Percentiles rank a stretch among this genome's conserved stretches.
Conservation (phyloP, 192 early-diverging fungal species). For the Backusella macrospora region DNA sequence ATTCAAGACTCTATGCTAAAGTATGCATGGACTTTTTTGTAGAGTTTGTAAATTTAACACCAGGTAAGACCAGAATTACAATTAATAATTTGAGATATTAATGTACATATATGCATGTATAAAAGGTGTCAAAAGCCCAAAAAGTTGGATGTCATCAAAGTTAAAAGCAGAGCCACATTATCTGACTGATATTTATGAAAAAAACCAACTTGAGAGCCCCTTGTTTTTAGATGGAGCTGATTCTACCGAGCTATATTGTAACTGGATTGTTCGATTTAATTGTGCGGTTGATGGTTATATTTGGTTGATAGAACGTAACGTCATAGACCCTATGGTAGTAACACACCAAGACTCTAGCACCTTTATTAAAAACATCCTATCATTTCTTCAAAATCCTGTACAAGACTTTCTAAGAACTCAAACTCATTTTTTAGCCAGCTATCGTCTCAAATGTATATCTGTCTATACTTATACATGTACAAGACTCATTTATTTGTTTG, state of each 20-base stretch:
- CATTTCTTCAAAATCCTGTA: not conserved
- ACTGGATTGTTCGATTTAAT: conserved; percentile 34
- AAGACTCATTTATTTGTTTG: not conserved
- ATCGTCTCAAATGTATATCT: conserved; percentile 1
- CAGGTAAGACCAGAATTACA: conserved; percentile 39
- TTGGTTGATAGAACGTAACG: conserved; percentile 35
- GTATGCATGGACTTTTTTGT: conserved; percentile 65
- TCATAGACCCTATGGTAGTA: conserved; percentile 20
- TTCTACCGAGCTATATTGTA: not conserved
- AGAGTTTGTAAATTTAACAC: conserved; percentile 50
- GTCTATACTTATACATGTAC: not conserved
- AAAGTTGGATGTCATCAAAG: conserved; percentile 10
- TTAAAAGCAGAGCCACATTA: conserved; percentile 10
- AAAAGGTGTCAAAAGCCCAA: conserved; percentile 4
- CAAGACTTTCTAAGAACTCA: not conserved
- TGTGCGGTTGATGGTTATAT: conserved; percentile 41
- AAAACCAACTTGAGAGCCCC: not conserved
- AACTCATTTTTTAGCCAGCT: not conserved
- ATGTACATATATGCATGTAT: not conserved
- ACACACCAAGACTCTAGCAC: conserved; percentile 1
- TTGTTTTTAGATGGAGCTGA: not conserved
- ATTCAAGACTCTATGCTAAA: conserved; percentile 63
- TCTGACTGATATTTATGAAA: conserved; percentile 7
- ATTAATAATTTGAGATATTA: not conserved
- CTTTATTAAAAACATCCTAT: not conserved